phyloP scores from a whole-genome alignment of 2,329 filamentous ascomycete species.

The Alternaria brassicae region DNA sequence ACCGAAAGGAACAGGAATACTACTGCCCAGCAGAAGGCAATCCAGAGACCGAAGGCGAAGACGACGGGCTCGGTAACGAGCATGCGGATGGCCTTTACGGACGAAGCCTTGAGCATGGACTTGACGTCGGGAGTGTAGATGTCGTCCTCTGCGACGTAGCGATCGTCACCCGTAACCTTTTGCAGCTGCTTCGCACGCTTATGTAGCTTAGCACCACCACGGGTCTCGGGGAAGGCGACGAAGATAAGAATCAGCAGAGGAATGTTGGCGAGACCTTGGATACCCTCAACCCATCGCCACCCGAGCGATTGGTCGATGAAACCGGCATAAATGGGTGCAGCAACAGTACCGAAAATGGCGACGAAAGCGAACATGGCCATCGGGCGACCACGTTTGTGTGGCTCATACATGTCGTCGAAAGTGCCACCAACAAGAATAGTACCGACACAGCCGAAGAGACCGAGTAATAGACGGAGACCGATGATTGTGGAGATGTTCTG shows the following conservation, averaged over 20 bases:
- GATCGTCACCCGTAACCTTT: slow-evolving; percentile 57
- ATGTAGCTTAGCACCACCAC: slow-evolving; percentile 57
- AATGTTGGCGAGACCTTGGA: slow-evolving; percentile 61
- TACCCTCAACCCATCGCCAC: slow-evolving; percentile 63
- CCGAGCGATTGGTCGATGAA: slow-evolving; percentile 62
- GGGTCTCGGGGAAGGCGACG: slow-evolving; percentile 53
- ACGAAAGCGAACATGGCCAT: slow-evolving; percentile 42
- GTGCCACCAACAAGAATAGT: slow-evolving; percentile 38
- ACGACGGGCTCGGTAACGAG: slow-evolving; percentile 59
- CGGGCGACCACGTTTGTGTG: slow-evolving; percentile 34
- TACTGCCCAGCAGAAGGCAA: slow-evolving; percentile 62
- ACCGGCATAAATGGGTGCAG: slow-evolving; percentile 61
- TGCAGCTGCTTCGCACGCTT: slow-evolving; percentile 59
- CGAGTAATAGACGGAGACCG: slow-evolving; percentile 35
- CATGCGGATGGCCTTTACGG: slow-evolving; percentile 61
- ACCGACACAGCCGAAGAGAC: slow-evolving; percentile 39
- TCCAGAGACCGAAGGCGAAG: slow-evolving; percentile 61
- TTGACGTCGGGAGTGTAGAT: slow-evolving; percentile 60
- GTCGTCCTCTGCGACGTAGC: slow-evolving; percentile 60
- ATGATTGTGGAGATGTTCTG: slow-evolving; percentile 35
- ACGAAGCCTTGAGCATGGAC: slow-evolving; percentile 56
- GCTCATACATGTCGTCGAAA: slow-evolving; percentile 41
- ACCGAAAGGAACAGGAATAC: slow-evolving; percentile 61
- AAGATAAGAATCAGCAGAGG: slow-evolving; percentile 56
- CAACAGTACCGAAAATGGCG: slow-evolving; percentile 56